A percentile compares a stretch with the other conserved stretches of the same genome.
phyloP scores from a whole-genome alignment of 2,329 filamentous ascomycete species.

The Davidsoniella virescens region DNA sequence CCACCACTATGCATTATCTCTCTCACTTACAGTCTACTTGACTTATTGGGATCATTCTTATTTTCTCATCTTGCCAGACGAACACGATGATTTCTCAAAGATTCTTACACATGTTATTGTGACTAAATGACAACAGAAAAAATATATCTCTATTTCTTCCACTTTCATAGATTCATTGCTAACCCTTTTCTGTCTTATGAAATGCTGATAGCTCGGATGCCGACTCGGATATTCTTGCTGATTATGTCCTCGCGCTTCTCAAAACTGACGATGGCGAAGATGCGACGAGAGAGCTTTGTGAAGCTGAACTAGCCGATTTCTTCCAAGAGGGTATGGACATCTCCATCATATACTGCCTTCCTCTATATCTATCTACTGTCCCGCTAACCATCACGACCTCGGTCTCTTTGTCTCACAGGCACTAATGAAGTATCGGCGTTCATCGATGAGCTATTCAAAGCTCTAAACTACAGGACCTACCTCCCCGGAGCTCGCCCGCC shows the following conservation, averaged over 20 bases:
- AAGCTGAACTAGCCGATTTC: slow-evolving; percentile 60
- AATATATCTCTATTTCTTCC: too few species aligned
- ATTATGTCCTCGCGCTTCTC: slow-evolving; percentile 68
- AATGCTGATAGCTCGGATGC: slow-evolving; percentile 48
- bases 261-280: slow-evolving; percentile 47
- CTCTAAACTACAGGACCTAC: slow-evolving; percentile 39
- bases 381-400: too few species aligned
- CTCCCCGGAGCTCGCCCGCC: slow-evolving; percentile 29
- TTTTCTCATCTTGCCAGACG: too few species aligned
- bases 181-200: background rate
- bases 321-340: slow-evolving; percentile 39
- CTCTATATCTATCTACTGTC: too few species aligned
- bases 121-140: too few species aligned
- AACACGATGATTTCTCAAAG: too few species aligned
- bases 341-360: background rate
- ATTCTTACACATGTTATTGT: too few species aligned
- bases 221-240: slow-evolving; percentile 65
- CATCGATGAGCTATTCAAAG: slow-evolving; percentile 44
- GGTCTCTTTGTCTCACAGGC: background rate
- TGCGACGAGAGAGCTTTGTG: slow-evolving; percentile 50
- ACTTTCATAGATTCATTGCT: too few species aligned
- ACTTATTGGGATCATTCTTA: too few species aligned
- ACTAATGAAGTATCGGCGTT: slow-evolving; percentile 4
- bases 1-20: background rate
- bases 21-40: background rate